phyloP scores from a whole-genome alignment of 129 eudicot genomes.

The Ambrosia trifida region DNA sequence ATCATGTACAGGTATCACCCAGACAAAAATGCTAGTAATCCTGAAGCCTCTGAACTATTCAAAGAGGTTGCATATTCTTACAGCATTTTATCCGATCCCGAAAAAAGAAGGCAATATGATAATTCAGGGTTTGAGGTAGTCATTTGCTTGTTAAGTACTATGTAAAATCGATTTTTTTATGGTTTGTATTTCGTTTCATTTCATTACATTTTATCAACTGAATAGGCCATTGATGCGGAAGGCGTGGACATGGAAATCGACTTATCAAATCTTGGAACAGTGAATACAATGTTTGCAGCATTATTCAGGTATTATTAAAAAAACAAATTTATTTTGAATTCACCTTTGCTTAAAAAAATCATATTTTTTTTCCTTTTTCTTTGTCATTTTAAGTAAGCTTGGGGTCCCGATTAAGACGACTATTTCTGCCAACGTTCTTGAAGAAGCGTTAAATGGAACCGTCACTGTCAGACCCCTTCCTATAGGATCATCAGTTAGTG shows the following conservation, averaged over 20 bases:
- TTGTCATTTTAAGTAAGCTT: conserved; percentile 61
- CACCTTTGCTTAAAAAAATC: conserved; percentile 2
- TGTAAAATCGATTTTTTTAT: background rate
- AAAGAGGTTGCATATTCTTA: conserved; percentile 98
- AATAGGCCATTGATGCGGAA: conserved; percentile 91
- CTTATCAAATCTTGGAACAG: conserved; percentile 97
- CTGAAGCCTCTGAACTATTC: conserved; percentile 88
- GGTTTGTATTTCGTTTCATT: background rate
- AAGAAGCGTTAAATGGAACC: conserved; percentile 93
- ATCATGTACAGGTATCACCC: conserved; percentile 79
- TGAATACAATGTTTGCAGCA: conserved; percentile 98
- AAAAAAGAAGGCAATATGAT: conserved; percentile 93
- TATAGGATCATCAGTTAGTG: conserved; percentile 90
- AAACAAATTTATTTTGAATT: background rate
- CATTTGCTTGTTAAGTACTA: background rate
- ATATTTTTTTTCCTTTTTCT: background rate
- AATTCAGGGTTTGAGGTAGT: conserved; percentile 86
- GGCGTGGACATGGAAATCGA: conserved; percentile 99
- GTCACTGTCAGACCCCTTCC: conserved; percentile 96
- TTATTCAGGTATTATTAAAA: conserved; percentile 66
- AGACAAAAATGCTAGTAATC: conserved; percentile 88
- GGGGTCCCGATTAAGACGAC: conserved; percentile 99
- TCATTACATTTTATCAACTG: conserved; percentile 9
- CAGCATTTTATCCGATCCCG: conserved; percentile 86
- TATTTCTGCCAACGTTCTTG: conserved; percentile 94